A percentile compares a stretch with the other conserved stretches of the same genome.
Evolutionary conservation across 805 yeast genomes (phyloP).

Genomic region (Danielozyma ontarioensis): DNA sequence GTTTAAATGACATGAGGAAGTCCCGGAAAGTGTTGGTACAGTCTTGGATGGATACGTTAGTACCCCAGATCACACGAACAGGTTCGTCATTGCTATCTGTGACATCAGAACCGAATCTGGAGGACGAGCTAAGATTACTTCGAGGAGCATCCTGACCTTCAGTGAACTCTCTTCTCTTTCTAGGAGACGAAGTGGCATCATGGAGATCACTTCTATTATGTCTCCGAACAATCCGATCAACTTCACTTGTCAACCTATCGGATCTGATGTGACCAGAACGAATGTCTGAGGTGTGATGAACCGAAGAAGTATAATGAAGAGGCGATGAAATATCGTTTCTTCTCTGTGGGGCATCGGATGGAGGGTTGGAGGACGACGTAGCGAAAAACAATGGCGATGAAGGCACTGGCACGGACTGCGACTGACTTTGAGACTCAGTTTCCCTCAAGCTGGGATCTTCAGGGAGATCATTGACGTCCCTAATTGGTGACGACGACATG

Average conservation of each 20-base stretch:
- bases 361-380: conserved; percentile 40
- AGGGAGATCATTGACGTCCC: conserved; percentile 22
- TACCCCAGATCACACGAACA: conserved; percentile 95
- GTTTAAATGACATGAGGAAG: conserved; percentile 79
- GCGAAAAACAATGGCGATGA: conserved; percentile 55
- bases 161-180: conserved; percentile 55
- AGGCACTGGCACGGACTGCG: conserved; percentile 38
- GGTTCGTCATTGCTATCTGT: conserved; percentile 51
- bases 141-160: conserved; percentile 20
- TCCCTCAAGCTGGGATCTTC: conserved; percentile 21
- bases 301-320: conserved; percentile 43
- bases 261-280: conserved; percentile 34
- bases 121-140: conserved; percentile 23
- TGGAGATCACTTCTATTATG: conserved; percentile 75
- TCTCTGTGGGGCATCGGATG: conserved; percentile 26
- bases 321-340: conserved; percentile 43
- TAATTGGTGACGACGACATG: conserved; percentile 32
- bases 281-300: conserved; percentile 34
- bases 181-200: conserved; percentile 66
- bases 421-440: conserved; percentile 32
- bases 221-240: conserved; percentile 41
- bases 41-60: conserved; percentile 90
- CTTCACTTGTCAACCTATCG: conserved; percentile 40
- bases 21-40: conserved; percentile 74
- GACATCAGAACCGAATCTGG: conserved; percentile 24